Conservation (phyloP, 2,329 filamentous ascomycete species). For the Dothiorella sarmentorum region DNA sequence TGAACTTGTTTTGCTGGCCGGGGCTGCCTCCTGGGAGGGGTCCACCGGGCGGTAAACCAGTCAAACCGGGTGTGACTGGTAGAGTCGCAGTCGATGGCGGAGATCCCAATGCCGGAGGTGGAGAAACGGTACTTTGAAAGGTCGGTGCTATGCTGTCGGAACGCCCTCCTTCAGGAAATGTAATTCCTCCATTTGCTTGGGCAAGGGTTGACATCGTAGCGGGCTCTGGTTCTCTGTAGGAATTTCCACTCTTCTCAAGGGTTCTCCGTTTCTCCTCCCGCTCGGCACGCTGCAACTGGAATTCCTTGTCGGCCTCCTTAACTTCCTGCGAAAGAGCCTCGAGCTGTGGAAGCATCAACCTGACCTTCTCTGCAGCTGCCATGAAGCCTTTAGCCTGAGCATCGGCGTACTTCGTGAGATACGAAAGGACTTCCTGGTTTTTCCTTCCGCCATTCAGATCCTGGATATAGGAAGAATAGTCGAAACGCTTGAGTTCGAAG, state of each 20-base stretch:
- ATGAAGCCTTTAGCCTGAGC: conserved; percentile 83
- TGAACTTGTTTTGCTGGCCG: conserved; percentile 61
- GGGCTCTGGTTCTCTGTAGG: conserved; percentile 32
- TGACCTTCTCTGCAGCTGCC: conserved; percentile 79
- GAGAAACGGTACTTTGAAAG: conserved; percentile 34
- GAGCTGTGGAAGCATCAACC: conserved; percentile 80
- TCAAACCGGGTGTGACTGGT: conserved; percentile 21
- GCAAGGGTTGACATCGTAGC: conserved; percentile 24
- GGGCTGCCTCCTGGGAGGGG: conserved; percentile 32
- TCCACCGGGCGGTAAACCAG: conserved; percentile 26
- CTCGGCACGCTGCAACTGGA: conserved; percentile 90
- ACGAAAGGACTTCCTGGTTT: conserved; percentile 92
- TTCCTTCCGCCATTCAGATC: conserved; percentile 98
- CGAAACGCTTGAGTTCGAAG: conserved; percentile 95
- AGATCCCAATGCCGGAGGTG: conserved; percentile 23
- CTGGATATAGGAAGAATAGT: conserved; percentile 99
- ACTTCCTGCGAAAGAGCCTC: conserved; percentile 87
- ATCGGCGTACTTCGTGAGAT: conserved; percentile 91
- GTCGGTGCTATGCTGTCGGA: conserved; percentile 29
- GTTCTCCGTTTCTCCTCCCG: conserved; percentile 89
- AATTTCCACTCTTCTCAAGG: conserved; percentile 77
- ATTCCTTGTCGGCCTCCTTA: conserved; percentile 92
- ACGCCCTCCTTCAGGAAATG: neutral
- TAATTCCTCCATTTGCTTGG: conserved; percentile 23
- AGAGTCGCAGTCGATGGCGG: conserved; percentile 22